Conservation (phyloP, 495 filamentous ascomycete species). For the Penicillium chermesinum region DNA sequence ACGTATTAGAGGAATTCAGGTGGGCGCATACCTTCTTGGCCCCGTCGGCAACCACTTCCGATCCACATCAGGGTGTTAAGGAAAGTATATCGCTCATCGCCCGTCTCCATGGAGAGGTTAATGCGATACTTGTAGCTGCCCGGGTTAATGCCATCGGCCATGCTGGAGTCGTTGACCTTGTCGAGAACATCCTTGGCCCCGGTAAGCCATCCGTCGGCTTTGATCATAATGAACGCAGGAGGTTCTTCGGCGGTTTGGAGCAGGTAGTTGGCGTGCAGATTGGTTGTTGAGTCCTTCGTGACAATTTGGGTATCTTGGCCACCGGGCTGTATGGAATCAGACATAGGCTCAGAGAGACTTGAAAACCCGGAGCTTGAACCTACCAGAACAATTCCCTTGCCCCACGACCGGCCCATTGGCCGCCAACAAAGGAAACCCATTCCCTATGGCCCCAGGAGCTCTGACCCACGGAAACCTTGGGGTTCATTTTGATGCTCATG, state of each 20-base stretch:
- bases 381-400: constrained; percentile 55
- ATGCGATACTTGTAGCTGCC: constrained; percentile 54
- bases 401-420: constrained; percentile 59
- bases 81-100: constrained; percentile 57
- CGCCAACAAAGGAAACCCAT: constrained; percentile 53
- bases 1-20: neutral
- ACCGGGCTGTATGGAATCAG: constrained; percentile 40
- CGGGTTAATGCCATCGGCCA: constrained; percentile 50
- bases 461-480: constrained; percentile 48
- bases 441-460: constrained; percentile 54
- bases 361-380: constrained; percentile 15
- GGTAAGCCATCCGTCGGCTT: constrained; percentile 52
- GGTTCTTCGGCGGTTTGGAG: constrained; percentile 56
- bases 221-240: constrained; percentile 55
- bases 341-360: neutral
- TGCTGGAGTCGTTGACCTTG: constrained; percentile 48
- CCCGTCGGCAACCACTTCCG: constrained; percentile 53
- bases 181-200: constrained; percentile 55
- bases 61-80: constrained; percentile 60
- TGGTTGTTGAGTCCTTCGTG: constrained; percentile 50
- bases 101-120: constrained; percentile 55
- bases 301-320: constrained; percentile 57
- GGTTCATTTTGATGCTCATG: constrained; percentile 57
- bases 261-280: constrained; percentile 49
- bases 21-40: constrained; percentile 45